Base-by-base conservation (phyloP, 768 basidiomycete genomes). In the Lentinula sp. region DNA sequence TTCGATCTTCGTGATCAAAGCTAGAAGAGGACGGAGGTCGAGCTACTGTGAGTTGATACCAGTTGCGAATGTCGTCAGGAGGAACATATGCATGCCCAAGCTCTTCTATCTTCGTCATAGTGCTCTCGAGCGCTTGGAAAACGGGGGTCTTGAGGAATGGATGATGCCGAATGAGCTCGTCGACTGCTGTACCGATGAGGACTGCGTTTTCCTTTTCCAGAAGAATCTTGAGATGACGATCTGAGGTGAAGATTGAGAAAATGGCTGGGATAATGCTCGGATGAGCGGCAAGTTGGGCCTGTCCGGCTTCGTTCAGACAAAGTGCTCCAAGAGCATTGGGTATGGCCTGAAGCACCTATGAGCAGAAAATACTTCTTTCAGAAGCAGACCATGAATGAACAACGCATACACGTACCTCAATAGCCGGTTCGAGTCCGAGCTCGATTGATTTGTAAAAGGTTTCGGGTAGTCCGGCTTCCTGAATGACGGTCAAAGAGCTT, bases 151-250 rank as follows among this genome's bases (percentile, higher is more conserved):
- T 96, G 51, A 99, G 78, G 1, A 83, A 79, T 3, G 97, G 97
- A 71, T 99, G 97, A 68, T 99, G 97, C 5, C 97, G 86, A 62
- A 96, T 88, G 61, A 99, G 87, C 69, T 99, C 97, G 67, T 99
- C 97, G 23, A 98, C 83, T 23, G 91, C 85, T 4, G 88, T 88
- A 4, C 97, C 97, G 59, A 98, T 85, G 57, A 93, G 76, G 21
- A 90, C 87, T 3, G 93, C 89, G 66, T 95, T 94, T 70, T 98
- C 97, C 70, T 95, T 93, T 68, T 98, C 97, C 52, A 89, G 84
- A 16, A 97, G 78, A 31, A 92, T 80, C 65, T 92, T 90, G 63
- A 93, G 77, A 70, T 94, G 89, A 43, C 82, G 81, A 64, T 93
- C 88, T 13, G 89, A 93, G 6, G 89, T 90, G 74, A 96, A 95